Base-by-base conservation (phyloP, 345 rosid genomes). In the Eucalyptus lansdowneana region DNA sequence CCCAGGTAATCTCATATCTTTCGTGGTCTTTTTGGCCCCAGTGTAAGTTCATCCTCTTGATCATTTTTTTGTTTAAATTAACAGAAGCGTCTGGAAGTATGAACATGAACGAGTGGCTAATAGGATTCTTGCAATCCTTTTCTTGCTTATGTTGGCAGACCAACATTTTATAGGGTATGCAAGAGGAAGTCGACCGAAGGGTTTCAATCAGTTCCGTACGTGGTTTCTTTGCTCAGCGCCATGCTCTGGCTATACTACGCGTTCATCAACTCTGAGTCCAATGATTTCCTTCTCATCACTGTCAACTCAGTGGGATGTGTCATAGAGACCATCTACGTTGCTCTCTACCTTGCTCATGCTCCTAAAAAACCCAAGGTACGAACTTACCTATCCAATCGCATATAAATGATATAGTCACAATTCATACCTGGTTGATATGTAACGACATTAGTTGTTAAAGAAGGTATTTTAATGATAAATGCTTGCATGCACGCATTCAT, bases 291-390 rank as follows among this genome's bases (percentile, higher is more conserved):
- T 76, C 94, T 98, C 86, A 87, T 96, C 92, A 97, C 99, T 88
- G 95, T 97, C 88, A 98, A 98, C 93, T 88, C 95, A 17, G 93
- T 98, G 50, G 99, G 99, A 50, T 95, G 96, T 91, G 90, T 94
- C 76, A 88, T 97, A 8, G 98, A 98, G 92, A 95, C 94, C 50
- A 83, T 95, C 27, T 98, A 97, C 93, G 94, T 95, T 81, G 37
- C 91, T 89, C 80, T 96, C 88, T 98, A 87, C 93, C 85, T 97
- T 40, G 54, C 91, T 88, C 96, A 93, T 89, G 98, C 99, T n/a
- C 42, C 97, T 88, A 94, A 58, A 89, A 90, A 93, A 11, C 94
- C 88, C 88, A 93, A 93, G 93, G 99, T 96, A 92, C 45, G 14
- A 15, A 54, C 22, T 45, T 53, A 34, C 24, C 69, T 60, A 29